Base-by-base conservation (phyloP, 2,329 filamentous ascomycete genomes). In the Venturia oleaginea region DNA sequence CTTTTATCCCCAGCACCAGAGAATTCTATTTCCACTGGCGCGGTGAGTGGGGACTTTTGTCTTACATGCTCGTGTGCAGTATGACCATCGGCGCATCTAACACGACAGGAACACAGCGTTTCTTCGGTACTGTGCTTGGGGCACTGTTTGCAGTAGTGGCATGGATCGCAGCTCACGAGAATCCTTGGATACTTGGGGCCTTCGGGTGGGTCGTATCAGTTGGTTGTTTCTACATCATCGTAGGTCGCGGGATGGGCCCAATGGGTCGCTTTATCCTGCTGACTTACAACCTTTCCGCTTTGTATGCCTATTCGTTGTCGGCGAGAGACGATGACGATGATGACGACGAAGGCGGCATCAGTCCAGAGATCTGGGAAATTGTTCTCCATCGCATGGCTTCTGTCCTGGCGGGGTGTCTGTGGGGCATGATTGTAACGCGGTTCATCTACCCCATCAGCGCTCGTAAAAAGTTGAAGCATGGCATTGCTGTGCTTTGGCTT, bases 71-170 rank as follows among this genome's bases (percentile, higher is more conserved):
- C 72, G 94, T 99, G 30, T 96, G 92, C 73, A 92, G 90, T 43
- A 97, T 97, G 92, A 99, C 93, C 0, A 93, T 97, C 27, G 94
- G 94, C 34, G 92, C 94, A 8, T 91, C 92, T 30, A 99, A 97
- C 74, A 96, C 93, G 1, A 97, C 93, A 0, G 92, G 92, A 4
- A 86, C 87, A 71, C 86, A 92, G 60, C 87, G 94, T 69, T 93
- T 97, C 72, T 80, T 91, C 10, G 94, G 93, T 65, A 99, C 93
- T 0, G 81, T 91, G 40, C 80, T 95, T 43, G 94, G 94, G 22
- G 92, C 91, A 7, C 73, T 83, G 1, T 87, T 87, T 67, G 90
- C 93, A 0, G 82, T 92, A 38, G 68, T 89, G 13, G 86, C 89
- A 59, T 99, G 94, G 94, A 81, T 88, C 51, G 78, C 89, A 30